Evolutionary conservation across 345 rosid species (phyloP).

Genomic region (Corymbia maculata): DNA sequence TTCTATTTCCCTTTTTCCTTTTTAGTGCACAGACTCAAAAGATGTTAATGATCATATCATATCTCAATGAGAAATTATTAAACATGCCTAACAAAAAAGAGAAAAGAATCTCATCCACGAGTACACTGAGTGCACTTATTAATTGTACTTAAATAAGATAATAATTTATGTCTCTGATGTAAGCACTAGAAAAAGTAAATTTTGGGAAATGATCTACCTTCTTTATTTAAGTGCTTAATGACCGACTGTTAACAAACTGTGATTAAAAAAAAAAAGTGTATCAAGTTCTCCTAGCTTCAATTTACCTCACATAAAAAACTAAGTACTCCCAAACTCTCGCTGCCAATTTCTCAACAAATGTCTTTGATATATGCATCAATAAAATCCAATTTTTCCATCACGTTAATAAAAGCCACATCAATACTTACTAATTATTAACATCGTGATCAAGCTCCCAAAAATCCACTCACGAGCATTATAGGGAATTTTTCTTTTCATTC

Average conservation of each 20-base stretch:
- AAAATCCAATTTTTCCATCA: not conserved
- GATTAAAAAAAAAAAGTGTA: not conserved
- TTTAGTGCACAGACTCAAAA: not conserved
- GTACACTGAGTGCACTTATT: not conserved
- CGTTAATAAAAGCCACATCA: not conserved
- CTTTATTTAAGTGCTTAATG: not conserved
- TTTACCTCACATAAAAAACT: not conserved
- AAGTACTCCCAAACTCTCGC: not conserved
- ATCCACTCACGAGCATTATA: too few relatives aligned
- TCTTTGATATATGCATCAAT: not conserved
- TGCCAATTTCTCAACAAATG: too few relatives aligned
- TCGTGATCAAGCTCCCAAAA: too few relatives aligned
- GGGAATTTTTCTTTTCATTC: not conserved
- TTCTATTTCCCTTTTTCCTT: not conserved
- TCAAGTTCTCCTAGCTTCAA: not conserved
- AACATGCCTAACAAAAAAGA: not conserved
- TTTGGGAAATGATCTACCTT: not conserved
- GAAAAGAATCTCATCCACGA: not conserved
- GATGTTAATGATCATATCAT: not conserved
- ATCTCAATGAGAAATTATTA: not conserved
- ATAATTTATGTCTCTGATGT: not conserved
- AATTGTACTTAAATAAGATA: not conserved
- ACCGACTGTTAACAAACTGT: fast-evolving
- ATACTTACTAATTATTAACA: too few relatives aligned
- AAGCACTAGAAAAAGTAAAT: not conserved